Evolutionary conservation across 2,329 filamentous ascomycete species (phyloP).

Genomic region (Epichloe bromicola): DNA sequence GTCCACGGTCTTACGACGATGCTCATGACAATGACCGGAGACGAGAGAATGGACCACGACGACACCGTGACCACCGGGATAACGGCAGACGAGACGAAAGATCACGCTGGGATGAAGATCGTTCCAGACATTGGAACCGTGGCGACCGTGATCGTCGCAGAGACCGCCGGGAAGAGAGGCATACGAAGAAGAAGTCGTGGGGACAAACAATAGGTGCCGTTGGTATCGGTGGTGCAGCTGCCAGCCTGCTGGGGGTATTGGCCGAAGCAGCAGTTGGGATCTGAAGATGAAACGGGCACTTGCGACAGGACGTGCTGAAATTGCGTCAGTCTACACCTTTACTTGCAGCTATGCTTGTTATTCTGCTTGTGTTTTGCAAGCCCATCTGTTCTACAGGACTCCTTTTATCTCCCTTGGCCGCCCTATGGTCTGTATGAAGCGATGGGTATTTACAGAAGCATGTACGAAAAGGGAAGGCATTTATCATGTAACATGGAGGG

Average conservation of each 20-base stretch:
- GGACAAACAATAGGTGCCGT: constrained; percentile 44
- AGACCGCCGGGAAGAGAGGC: constrained; percentile 24
- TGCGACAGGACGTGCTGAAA: neutral
- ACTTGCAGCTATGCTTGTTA: neutral
- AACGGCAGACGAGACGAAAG: constrained; percentile 11
- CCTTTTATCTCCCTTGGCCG: neutral
- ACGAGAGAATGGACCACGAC: constrained; percentile 9
- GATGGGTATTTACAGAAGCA: neutral
- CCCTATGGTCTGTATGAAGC: neutral
- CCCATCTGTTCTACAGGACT: neutral
- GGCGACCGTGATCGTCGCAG: constrained; percentile 25
- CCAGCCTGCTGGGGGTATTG: constrained; percentile 43
- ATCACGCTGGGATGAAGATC: constrained; percentile 11
- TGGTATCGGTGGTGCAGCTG: constrained; percentile 47
- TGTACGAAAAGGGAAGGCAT: neutral
- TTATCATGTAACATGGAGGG: neutral
- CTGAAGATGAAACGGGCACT: constrained; percentile 3
- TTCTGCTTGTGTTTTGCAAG: neutral
- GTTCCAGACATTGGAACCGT: constrained; percentile 24
- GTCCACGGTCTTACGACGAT: constrained; percentile 17
- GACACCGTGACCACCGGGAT: constrained; percentile 16
- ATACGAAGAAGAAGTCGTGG: constrained; percentile 31
- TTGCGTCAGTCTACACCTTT: neutral
- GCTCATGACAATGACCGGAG: constrained; percentile 16
- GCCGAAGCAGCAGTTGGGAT: constrained; percentile 38